Percentiles rank a stretch among this genome's conserved stretches.
Evolutionary conservation across 164 flowering plant species (phyloP).

Genomic region (Liriodendron chinense): DNA sequence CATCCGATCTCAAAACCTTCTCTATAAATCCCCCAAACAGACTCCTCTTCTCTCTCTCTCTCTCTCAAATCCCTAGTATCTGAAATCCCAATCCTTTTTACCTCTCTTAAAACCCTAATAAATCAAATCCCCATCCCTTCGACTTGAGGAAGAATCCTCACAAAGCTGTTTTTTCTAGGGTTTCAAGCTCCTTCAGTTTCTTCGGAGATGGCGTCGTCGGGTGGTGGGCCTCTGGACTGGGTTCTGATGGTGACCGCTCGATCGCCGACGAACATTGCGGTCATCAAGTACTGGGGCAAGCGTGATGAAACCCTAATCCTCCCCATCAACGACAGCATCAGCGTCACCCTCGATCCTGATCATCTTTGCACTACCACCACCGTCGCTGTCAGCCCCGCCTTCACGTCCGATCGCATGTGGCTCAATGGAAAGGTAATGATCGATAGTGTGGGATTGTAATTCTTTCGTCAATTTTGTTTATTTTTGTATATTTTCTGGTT

Average conservation of each 20-base stretch:
- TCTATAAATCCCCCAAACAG: too few species aligned
- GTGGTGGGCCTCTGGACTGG: constrained; percentile 40
- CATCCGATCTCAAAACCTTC: too few species aligned
- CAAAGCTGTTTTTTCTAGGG: neutral
- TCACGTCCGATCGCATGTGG: constrained; percentile 87
- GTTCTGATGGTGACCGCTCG: constrained; percentile 76
- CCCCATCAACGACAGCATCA: constrained; percentile 91
- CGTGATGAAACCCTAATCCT: constrained; percentile 84
- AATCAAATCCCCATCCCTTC: too few species aligned
- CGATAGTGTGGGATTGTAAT: neutral
- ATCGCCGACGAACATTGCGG: constrained; percentile 95
- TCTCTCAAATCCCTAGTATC: too few species aligned
- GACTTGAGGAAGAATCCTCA: neutral
- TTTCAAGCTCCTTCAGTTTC: neutral
- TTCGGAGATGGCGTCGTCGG: neutral
- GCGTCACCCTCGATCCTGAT: constrained; percentile 86
- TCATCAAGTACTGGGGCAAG: constrained; percentile 98
- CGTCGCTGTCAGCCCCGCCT: constrained; percentile 83
- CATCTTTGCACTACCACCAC: constrained; percentile 97
- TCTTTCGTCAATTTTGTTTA: neutral
- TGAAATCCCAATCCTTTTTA: too few species aligned
- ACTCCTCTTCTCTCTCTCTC: too few species aligned
- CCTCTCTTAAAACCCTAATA: too few species aligned
- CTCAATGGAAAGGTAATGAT: constrained; percentile 83
- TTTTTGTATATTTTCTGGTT: too few species aligned